A percentile compares a stretch with the other conserved stretches of the same genome.
phyloP scores from a whole-genome alignment of 371 early-diverging fungal species.

The Mortierella sp. region DNA sequence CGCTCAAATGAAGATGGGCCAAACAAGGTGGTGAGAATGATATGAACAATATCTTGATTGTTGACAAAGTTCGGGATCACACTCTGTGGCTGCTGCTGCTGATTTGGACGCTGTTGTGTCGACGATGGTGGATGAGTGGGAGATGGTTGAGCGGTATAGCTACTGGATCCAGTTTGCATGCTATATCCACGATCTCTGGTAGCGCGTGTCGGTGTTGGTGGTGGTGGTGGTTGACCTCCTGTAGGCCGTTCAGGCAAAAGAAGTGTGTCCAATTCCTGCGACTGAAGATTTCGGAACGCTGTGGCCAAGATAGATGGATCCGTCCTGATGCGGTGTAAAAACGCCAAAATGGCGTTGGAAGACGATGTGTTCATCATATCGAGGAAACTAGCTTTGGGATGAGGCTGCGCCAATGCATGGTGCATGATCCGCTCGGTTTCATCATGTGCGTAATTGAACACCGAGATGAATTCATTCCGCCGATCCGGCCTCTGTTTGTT shows the following conservation, averaged over 20 bases:
- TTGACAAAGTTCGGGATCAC: conserved; percentile 45
- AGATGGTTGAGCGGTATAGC: conserved; percentile 17
- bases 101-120: conserved; percentile 7
- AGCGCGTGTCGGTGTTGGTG: conserved; percentile 18
- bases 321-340: conserved; percentile 45
- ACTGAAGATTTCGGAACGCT: conserved; percentile 46
- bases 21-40: conserved; percentile 48
- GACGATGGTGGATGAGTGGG: conserved; percentile 11
- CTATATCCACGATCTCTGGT: conserved; percentile 34
- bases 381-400: conserved; percentile 48
- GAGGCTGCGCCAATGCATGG: conserved; percentile 40
- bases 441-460: conserved; percentile 41
- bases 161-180: conserved; percentile 11
- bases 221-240: not conserved
- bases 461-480: conserved; percentile 40
- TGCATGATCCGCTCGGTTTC: conserved; percentile 48
- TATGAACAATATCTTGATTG: conserved; percentile 49
- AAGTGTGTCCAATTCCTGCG: conserved; percentile 49
- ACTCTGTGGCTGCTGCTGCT: conserved; percentile 9
- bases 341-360: conserved; percentile 31
- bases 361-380: conserved; percentile 51
- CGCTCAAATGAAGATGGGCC: conserved; percentile 43
- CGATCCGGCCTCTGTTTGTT: conserved; percentile 49
- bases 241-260: conserved; percentile 32
- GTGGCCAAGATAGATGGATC: conserved; percentile 42